Conservation (phyloP, 306 rosid species). For the Quercus gilva region DNA sequence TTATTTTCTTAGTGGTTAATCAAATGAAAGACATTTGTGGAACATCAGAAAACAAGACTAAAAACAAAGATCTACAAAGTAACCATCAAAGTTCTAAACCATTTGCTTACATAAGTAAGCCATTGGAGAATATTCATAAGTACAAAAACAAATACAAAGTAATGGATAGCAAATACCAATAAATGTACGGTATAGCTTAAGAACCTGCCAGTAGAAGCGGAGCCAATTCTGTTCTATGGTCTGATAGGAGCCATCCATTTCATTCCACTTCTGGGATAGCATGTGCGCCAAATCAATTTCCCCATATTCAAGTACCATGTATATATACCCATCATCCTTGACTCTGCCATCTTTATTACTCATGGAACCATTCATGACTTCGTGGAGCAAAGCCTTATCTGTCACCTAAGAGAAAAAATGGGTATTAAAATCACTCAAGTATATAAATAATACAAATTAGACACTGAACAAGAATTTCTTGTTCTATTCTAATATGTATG, state of each 20-base stretch:
- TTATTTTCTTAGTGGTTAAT: not conserved
- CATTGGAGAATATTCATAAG: not conserved
- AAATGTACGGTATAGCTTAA: conserved; percentile 13
- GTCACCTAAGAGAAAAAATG: conserved; percentile 61
- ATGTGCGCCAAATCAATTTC: conserved; percentile 99
- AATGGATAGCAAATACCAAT: not conserved
- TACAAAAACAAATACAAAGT: conserved; percentile 3
- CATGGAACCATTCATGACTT: conserved; percentile 69
- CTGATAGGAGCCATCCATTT: conserved; percentile 54
- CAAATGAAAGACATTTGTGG: not conserved
- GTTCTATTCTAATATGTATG: not conserved
- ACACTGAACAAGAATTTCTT: not conserved
- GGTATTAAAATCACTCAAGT: conserved; percentile 3
- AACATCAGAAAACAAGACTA: not conserved
- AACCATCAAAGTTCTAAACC: not conserved
- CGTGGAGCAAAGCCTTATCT: conserved; percentile 78
- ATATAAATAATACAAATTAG: conserved; percentile 2
- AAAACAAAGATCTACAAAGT: not conserved
- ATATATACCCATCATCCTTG: conserved; percentile 87
- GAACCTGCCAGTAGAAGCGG: conserved; percentile 97
- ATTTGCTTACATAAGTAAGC: not conserved
- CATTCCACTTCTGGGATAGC: conserved; percentile 97
- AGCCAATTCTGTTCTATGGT: conserved; percentile 90
- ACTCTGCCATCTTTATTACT: conserved; percentile 81
- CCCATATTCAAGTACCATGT: conserved; percentile 98